phyloP scores from a whole-genome alignment of 1,284 basidiomycete species.

The Trichosporon ovoides region DNA sequence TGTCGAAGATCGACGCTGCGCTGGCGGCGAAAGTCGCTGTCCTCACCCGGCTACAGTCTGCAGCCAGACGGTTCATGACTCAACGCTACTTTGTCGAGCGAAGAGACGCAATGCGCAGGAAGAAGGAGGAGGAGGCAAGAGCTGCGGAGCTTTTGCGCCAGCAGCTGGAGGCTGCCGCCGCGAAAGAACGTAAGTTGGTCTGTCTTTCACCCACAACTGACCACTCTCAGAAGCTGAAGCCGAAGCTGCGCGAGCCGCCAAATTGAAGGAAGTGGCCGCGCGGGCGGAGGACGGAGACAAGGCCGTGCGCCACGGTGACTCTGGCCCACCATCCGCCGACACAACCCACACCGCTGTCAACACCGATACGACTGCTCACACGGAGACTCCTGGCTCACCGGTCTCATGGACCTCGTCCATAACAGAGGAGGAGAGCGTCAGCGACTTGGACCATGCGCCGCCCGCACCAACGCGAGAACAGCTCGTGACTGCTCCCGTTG shows the following conservation, averaged over 20 bases:
- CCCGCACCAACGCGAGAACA: not conserved
- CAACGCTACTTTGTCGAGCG: not conserved
- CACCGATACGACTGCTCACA: not conserved
- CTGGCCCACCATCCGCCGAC: not conserved
- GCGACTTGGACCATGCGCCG: not conserved
- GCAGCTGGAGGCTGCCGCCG: not conserved
- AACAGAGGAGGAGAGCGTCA: constrained; percentile 1
- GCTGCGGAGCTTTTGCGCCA: not conserved
- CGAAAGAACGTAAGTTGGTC: not conserved
- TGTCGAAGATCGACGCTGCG: constrained; percentile 14
- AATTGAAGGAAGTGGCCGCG: not conserved
- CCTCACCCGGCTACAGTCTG: constrained; percentile 11
- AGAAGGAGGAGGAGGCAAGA: not conserved
- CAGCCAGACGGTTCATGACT: constrained; percentile 1
- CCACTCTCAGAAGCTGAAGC: not conserved
- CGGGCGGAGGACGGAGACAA: not conserved
- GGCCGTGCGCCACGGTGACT: not conserved
- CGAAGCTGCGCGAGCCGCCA: not conserved
- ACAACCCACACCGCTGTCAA: not conserved
- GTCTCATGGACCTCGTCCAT: not conserved
- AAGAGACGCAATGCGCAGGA: not conserved
- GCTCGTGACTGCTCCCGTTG: not conserved
- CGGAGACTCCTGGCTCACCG: not conserved
- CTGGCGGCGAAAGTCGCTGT: constrained; percentile 14
- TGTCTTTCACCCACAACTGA: not conserved